Conservation (phyloP, 352 stramenopile genomes). For the Thalassiosira livingstoniorum region DNA sequence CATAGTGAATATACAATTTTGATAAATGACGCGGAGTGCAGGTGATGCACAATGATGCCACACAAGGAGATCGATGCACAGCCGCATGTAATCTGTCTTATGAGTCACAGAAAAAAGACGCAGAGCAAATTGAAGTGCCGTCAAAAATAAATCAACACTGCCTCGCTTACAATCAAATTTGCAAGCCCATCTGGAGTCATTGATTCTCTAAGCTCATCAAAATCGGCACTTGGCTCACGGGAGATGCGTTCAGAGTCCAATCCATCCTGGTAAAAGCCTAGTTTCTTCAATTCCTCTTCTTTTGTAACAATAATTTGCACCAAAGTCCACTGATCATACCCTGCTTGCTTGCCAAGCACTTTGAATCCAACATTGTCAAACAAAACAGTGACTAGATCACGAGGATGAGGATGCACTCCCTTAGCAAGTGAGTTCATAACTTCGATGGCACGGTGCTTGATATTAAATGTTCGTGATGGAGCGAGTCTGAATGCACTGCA, state of each 20-base stretch:
- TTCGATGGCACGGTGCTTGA: slow-evolving; percentile 5
- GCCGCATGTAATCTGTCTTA: background rate
- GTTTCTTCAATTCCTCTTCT: slow-evolving; percentile 7
- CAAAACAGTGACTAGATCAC: slow-evolving; percentile 17
- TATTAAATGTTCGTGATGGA: slow-evolving; percentile 3
- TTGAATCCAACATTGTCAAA: slow-evolving; percentile 34
- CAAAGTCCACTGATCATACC: slow-evolving; percentile 8
- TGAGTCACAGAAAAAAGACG: background rate
- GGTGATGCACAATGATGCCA: slow-evolving; percentile 8
- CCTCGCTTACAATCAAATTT: background rate
- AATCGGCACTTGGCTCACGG: slow-evolving; percentile 2
- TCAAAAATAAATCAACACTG: slow-evolving; percentile 3
- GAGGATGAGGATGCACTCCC: background rate
- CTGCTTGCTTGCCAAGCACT: background rate
- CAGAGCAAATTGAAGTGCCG: background rate
- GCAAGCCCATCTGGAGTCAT: background rate
- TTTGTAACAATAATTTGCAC: slow-evolving; percentile 22
- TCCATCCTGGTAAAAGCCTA: slow-evolving; percentile 1
- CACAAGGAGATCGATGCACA: background rate
- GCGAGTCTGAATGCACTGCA: slow-evolving; percentile 12
- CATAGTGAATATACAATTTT: slow-evolving; percentile 1
- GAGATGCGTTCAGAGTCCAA: background rate
- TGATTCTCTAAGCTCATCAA: slow-evolving; percentile 11
- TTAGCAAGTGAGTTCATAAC: slow-evolving; percentile 4
- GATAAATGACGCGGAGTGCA: background rate